Evolutionary conservation across 2,329 filamentous ascomycete genomes (phyloP), one percentile per base, ranked within the genome.

Genomic region (Penicillium olsonii): DNA sequence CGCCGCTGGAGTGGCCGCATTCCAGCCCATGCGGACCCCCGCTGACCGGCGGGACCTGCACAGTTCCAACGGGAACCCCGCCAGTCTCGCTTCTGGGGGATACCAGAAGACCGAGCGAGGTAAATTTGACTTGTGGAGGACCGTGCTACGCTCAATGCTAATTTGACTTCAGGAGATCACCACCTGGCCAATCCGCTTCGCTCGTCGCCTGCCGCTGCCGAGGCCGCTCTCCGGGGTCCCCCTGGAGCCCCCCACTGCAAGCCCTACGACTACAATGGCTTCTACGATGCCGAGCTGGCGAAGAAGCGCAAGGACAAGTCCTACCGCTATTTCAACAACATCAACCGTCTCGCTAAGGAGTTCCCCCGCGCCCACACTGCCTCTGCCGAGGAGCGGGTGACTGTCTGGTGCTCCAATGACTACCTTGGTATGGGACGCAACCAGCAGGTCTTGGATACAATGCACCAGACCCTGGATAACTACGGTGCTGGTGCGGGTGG

Each of bases 221-320:
- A 62, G 40, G 59, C 66, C 37, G 57, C 66, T 31, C 51, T 69
- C 35, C 60, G 72, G 39, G 75, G 73, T 15, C 72, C 73, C 34
- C 75, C 76, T 44, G 77, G 73, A 35, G 78, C 79, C 27, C 77
- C 77, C 11, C 68, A 72, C 29, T 65, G 72, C 19, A 67, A 71
- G 51, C 89, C 85, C 65, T 99, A 96, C 73, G 82, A 97, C 73
- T 99, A 99, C 67, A 85, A 96, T 65, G 83, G 72, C 39, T 99
- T 96, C 74, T 99, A 97, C 76, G 77, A 86, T 58, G 78, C 78
- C 54, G 92, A 99, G 72, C 76, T 99, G 61, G 90, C 96, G 64
- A 97, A 96, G 83, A 99, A 99, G 79, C 94, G 96, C 82, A 92
- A 95, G 81, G 94, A 99, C 81, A 97, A 96, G 78, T 96, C 92